Conservation (phyloP, 176 grass and related monocot species). For the Raddia distichophylla region DNA sequence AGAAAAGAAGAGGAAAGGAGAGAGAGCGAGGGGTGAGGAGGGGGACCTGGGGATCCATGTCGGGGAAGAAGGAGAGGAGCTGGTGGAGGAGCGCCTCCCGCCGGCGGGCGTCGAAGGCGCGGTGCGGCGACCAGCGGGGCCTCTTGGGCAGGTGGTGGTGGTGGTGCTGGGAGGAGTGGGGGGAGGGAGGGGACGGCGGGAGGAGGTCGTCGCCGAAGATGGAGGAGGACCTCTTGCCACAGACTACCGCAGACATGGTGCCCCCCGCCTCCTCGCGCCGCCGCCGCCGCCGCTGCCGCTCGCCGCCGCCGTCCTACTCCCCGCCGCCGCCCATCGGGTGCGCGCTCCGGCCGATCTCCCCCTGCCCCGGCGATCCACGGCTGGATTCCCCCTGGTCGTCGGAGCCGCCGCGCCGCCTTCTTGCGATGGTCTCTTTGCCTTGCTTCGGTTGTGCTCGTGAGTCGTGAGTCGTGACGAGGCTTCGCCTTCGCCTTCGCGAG, state of each 20-base stretch:
- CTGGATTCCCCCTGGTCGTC: background rate
- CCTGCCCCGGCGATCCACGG: background rate
- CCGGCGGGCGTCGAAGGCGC: conserved; percentile 42
- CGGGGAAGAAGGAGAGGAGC: conserved; percentile 62
- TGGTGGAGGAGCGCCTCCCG: conserved; percentile 51
- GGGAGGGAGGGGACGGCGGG: conserved; percentile 58
- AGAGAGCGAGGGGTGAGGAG: background rate
- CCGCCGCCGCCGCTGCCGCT: conserved; percentile 21
- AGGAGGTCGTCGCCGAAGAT: conserved; percentile 92
- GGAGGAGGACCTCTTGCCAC: conserved; percentile 98
- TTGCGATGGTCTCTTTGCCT: background rate
- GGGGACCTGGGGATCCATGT: conserved; percentile 83
- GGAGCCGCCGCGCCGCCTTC: background rate
- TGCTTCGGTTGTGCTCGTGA: background rate
- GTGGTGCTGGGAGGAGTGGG: conserved; percentile 31
- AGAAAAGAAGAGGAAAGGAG: background rate
- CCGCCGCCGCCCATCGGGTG: conserved; percentile 37
- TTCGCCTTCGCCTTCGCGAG: background rate
- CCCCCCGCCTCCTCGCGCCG: conserved; percentile 45
- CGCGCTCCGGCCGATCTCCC: background rate
- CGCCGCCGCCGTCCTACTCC: conserved; percentile 50
- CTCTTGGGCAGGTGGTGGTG: conserved; percentile 61
- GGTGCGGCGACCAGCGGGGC: conserved; percentile 59
- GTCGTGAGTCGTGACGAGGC: background rate
- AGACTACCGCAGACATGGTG: conserved; percentile 99